A percentile compares a stretch with the other conserved stretches of the same genome.
Evolutionary conservation across 2,329 filamentous ascomycete genomes (phyloP).

Genomic region (Westerdykella ornata): DNA sequence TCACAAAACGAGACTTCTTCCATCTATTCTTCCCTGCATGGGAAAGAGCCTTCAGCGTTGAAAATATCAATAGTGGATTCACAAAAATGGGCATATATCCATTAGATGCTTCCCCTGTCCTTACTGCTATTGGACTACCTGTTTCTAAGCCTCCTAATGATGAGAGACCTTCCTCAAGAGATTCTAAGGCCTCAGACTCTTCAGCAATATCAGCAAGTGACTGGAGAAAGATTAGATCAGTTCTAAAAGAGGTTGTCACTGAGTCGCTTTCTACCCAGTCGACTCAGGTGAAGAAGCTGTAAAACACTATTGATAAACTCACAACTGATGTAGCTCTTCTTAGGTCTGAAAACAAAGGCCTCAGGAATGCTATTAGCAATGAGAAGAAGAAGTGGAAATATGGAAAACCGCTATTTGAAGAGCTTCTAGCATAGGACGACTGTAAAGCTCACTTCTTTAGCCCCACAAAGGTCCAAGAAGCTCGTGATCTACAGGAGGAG

Average conservation of each 20-base stretch:
- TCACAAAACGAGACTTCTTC: background rate
- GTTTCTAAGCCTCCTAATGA: too few relatives aligned
- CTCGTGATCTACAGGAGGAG: too few relatives aligned
- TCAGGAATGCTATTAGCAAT: background rate
- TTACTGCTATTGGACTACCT: background rate
- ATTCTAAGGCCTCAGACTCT: background rate
- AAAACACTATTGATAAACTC: background rate
- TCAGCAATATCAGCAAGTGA: background rate
- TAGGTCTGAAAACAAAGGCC: background rate
- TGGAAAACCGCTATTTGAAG: conserved; percentile 3
- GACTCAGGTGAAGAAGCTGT: too few relatives aligned
- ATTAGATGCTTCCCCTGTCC: conserved; percentile 1
- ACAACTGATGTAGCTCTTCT: background rate
- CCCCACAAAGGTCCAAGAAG: too few relatives aligned
- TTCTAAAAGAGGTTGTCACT: conserved; percentile 1
- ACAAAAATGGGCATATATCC: conserved; percentile 3
- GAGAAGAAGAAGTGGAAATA: conserved; percentile 6
- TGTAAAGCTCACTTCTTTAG: conserved; percentile 8
- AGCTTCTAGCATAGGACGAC: conserved; percentile 6
- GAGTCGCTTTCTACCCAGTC: too few relatives aligned
- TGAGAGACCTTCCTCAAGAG: background rate
- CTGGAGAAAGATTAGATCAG: conserved; percentile 3
- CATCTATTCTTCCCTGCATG: conserved; percentile 4
- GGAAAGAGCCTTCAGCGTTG: background rate
- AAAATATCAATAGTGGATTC: conserved; percentile 1